Percentiles rank a stretch among this genome's conserved stretches.
These are phyloP conservation scores for Venustampulla echinocandica DNA, from an alignment of 495 filamentous ascomycete species.

Conservation along the genomic window DNA sequence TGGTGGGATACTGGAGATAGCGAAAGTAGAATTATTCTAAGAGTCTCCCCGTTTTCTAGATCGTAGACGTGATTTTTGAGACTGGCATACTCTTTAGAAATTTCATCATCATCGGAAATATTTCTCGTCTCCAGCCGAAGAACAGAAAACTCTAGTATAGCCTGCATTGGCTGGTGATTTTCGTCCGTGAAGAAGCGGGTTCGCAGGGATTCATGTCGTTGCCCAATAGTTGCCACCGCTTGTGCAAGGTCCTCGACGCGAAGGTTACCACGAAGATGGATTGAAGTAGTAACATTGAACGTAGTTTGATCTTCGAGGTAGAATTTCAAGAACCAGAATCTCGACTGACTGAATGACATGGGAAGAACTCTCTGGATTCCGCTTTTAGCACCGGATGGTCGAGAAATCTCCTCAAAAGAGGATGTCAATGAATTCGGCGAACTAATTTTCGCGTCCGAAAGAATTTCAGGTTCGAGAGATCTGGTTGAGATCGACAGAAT, in stretches of 20 bases:
- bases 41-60: slow-evolving; percentile 7
- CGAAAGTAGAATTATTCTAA: slow-evolving; percentile 8
- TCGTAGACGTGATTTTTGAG: slow-evolving; percentile 17
- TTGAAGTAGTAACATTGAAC: slow-evolving; percentile 23
- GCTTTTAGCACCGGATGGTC: no score
- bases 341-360: slow-evolving; percentile 34
- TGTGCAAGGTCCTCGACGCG: background rate
- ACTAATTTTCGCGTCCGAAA: background rate
- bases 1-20: background rate
- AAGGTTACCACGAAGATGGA: background rate
- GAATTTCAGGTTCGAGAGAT: background rate
- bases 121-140: background rate
- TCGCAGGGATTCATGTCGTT: background rate
- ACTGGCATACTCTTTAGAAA: slow-evolving; percentile 11
- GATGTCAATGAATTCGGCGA: background rate
- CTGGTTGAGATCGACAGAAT: background rate
- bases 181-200: background rate
- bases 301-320: slow-evolving; percentile 29
- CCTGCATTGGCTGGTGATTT: background rate
- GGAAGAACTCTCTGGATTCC: background rate
- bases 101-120: background rate
- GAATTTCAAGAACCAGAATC: slow-evolving; percentile 38
- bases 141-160: background rate
- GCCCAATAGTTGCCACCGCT: background rate
- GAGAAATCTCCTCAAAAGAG: no score